Evolutionary conservation across 2,329 filamentous ascomycete species (phyloP).

Genomic region (Cercospora citrullina): DNA sequence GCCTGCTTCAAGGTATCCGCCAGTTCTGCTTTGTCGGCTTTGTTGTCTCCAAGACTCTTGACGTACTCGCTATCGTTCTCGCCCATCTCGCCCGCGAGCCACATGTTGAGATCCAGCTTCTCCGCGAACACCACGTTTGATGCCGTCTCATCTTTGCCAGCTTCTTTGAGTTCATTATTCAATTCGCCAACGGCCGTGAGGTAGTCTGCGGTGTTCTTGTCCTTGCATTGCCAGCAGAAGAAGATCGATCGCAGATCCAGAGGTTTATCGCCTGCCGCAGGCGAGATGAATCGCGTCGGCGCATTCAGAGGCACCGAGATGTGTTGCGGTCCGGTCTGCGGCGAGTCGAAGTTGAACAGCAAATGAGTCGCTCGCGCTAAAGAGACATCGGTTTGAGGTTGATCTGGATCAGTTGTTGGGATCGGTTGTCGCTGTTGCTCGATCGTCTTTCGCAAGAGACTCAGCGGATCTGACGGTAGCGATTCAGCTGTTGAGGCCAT

Average conservation of each 20-base stretch:
- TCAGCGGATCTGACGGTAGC: conserved; percentile 62
- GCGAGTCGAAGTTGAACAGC: conserved; percentile 39
- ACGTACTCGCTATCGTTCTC: conserved; percentile 86
- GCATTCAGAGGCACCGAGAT: conserved; percentile 47
- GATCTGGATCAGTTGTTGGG: conserved; percentile 69
- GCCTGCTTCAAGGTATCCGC: conserved; percentile 49
- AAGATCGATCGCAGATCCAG: conserved; percentile 86
- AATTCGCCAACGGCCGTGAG: conserved; percentile 78
- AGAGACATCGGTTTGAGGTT: conserved; percentile 59
- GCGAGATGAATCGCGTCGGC: conserved; percentile 84
- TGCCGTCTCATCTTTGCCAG: conserved; percentile 65
- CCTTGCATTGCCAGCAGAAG: conserved; percentile 93
- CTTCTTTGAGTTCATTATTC: conserved; percentile 66
- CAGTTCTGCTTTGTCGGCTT: conserved; percentile 53
- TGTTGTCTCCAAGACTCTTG: conserved; percentile 72
- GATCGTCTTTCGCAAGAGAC: conserved; percentile 82
- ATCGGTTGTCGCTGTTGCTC: conserved; percentile 67
- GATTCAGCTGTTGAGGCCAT: conserved; percentile 42
- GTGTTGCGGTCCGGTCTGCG: conserved; percentile 55
- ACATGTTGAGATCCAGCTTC: conserved; percentile 85
- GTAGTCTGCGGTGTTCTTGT: conserved; percentile 86
- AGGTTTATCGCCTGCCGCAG: conserved; percentile 41
- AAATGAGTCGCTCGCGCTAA: conserved; percentile 74
- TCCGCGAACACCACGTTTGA: conserved; percentile 91
- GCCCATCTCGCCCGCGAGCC: conserved; percentile 85